Conservation (phyloP, 2,329 filamentous ascomycete species). For the Fusarium sp. region DNA sequence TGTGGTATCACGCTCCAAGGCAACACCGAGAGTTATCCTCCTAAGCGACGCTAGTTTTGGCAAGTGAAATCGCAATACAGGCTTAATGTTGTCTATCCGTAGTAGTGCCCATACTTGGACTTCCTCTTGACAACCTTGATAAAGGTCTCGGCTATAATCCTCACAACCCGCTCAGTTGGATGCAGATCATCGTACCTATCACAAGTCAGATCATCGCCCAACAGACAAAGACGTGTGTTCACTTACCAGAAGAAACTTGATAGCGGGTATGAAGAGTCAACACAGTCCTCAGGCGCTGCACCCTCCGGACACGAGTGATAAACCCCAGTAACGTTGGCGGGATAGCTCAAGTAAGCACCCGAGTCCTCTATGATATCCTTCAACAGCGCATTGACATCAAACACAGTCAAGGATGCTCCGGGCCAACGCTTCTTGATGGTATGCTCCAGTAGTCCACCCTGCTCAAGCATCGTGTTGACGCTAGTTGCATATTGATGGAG, state of each 20-base stretch:
- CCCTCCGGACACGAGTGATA: not conserved
- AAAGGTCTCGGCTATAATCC: not conserved
- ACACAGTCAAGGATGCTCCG: not conserved
- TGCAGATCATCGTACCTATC: not conserved
- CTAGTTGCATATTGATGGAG: not conserved
- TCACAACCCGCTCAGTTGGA: not conserved
- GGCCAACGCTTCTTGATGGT: not conserved
- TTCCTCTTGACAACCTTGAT: not conserved
- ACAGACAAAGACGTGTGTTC: not conserved
- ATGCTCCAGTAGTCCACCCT: not conserved
- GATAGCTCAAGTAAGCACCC: not conserved
- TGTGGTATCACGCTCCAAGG: no score
- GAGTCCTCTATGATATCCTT: not conserved
- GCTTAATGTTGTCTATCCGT: not conserved
- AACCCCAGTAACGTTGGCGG: not conserved
- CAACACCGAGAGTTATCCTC: no score
- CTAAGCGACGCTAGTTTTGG: no score
- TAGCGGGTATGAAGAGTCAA: not conserved
- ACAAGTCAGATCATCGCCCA: not conserved
- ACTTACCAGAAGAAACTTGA: not conserved
- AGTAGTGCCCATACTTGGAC: not conserved
- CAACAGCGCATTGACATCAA: not conserved
- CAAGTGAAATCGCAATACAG: no score
- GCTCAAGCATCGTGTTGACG: not conserved
- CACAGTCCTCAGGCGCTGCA: not conserved